Percentiles rank a stretch among this genome's conserved stretches.
These are phyloP conservation scores for Coriolopsis trogii DNA, from an alignment of 1,284 basidiomycete genomes.

Conservation along the genomic window DNA sequence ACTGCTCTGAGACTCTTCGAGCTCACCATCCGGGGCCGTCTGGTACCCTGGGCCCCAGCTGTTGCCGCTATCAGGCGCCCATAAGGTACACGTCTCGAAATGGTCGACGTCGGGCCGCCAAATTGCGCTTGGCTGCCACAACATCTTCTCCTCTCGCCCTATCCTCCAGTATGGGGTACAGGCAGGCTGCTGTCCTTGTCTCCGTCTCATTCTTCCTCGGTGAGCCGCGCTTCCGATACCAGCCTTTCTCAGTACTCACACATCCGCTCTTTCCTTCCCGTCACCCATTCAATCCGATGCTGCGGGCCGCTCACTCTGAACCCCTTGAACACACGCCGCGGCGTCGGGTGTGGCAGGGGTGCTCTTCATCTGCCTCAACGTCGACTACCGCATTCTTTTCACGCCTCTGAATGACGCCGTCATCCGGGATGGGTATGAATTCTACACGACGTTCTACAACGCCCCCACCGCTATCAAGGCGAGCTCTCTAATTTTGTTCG, in stretches of 20 bases:
- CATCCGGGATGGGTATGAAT: constrained; percentile 77
- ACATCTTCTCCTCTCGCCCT: not conserved
- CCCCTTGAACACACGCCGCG: no score
- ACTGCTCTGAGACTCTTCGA: no score
- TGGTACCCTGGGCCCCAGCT: no score
- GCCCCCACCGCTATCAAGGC: constrained; percentile 90
- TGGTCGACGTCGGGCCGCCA: constrained; percentile 14
- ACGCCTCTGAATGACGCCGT: constrained; percentile 64
- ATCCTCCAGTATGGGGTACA: constrained; percentile 72
- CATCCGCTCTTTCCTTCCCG: constrained; percentile 1
- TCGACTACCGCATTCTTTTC: constrained; percentile 83
- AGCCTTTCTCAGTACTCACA: not conserved
- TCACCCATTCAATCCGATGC: constrained; percentile 5
- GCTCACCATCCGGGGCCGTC: no score
- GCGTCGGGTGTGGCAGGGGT: constrained; percentile 73
- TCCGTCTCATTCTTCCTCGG: constrained; percentile 83
- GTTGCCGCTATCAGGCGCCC: constrained; percentile 4
- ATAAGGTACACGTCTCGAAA: not conserved
- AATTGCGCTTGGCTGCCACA: constrained; percentile 2
- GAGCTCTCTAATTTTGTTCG: constrained; percentile 20
- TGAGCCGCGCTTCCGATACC: constrained; percentile 23
- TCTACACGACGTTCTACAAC: constrained; percentile 90
- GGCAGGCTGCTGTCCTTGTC: constrained; percentile 79
- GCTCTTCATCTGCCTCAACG: constrained; percentile 85
- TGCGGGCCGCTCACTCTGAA: not conserved